Evolutionary conservation across 2,329 filamentous ascomycete genomes (phyloP).

Genomic region (Xylaria sp.): DNA sequence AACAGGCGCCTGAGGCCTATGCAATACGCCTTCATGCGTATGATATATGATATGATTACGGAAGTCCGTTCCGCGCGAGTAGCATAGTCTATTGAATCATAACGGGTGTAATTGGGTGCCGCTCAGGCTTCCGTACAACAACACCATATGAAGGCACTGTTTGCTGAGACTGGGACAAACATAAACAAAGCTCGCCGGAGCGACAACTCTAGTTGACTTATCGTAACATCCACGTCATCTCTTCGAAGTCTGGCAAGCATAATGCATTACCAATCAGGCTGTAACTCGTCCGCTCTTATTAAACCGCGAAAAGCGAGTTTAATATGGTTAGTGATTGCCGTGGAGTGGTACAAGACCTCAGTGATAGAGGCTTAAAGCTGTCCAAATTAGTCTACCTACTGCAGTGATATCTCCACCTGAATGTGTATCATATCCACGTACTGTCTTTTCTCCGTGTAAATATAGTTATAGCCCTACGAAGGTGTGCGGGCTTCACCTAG

Average conservation of each 20-base stretch:
- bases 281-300: background rate
- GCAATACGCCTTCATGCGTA: too few relatives aligned
- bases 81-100: too few relatives aligned
- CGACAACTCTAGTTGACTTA: background rate
- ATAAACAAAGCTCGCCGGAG: too few relatives aligned
- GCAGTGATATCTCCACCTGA: background rate
- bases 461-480: background rate
- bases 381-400: background rate
- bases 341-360: background rate
- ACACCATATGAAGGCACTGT: too few relatives aligned
- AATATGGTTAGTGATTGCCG: background rate
- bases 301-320: background rate
- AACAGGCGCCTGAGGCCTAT: too few relatives aligned
- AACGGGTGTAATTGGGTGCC: too few relatives aligned
- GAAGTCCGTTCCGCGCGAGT: too few relatives aligned
- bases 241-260: background rate
- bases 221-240: background rate
- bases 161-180: too few relatives aligned
- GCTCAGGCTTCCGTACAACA: too few relatives aligned
- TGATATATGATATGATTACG: too few relatives aligned
- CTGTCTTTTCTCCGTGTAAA: background rate
- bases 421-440: background rate
- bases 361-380: constrained; percentile 12
- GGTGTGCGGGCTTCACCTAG: background rate
- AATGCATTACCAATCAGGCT: background rate